Evolutionary conservation across 805 yeast genomes (phyloP).

Genomic region (Wickerhamomyces tratensis): DNA sequence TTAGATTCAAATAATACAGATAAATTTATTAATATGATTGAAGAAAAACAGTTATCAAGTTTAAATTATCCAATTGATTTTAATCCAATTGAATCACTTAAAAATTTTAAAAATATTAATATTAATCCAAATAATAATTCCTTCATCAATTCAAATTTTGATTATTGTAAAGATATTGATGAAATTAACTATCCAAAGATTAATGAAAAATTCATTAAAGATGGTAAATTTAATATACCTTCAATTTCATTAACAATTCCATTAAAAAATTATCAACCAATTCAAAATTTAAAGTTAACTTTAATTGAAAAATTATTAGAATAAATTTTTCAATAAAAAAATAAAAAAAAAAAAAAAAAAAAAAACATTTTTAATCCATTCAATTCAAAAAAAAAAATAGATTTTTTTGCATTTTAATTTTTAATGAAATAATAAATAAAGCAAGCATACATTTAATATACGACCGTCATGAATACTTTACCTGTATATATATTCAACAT

Average conservation of each 20-base stretch:
- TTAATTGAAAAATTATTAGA: neutral
- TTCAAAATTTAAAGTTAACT: neutral
- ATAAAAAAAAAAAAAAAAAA: no score
- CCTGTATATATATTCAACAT: constrained; percentile 33
- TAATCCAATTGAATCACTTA: constrained; percentile 7
- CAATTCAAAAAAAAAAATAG: no score
- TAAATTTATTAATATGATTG: constrained; percentile 12
- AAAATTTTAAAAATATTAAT: no score
- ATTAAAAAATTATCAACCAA: no score
- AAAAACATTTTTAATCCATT: no score
- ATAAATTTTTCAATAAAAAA: no score
- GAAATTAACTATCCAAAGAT: neutral
- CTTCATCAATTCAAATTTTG: neutral
- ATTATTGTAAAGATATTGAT: neutral
- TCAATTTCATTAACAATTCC: neutral
- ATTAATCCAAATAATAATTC: neutral
- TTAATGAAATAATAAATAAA: no score
- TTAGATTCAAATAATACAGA: constrained; percentile 17
- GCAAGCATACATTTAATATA: no score
- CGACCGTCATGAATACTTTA: no score
- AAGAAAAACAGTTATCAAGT: constrained; percentile 18
- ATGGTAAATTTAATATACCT: neutral
- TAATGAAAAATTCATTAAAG: neutral
- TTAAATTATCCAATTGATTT: constrained; percentile 14
- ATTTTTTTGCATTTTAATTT: no score